Percentiles rank a stretch among this genome's conserved stretches.
These are phyloP conservation scores for Fagopyrum tataricum DNA, from an alignment of 148 eudicot species.

Conservation along the genomic window DNA sequence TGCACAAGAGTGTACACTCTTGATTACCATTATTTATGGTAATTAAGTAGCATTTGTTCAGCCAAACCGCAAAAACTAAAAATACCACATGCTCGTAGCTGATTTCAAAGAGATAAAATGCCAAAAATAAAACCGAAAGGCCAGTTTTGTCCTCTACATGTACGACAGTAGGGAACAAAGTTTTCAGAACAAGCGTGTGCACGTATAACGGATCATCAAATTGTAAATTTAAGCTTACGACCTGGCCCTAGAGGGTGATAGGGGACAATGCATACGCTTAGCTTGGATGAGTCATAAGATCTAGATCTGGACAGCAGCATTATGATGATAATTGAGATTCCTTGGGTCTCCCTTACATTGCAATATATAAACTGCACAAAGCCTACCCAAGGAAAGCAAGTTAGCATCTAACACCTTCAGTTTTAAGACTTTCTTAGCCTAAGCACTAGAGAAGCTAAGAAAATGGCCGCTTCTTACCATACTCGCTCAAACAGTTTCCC, in stretches of 20 bases:
- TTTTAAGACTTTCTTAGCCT: background rate
- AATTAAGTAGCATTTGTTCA: background rate
- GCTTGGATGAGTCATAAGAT: background rate
- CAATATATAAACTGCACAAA: conserved; percentile 3
- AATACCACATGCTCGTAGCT: background rate
- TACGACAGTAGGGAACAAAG: background rate
- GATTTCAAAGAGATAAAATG: background rate
- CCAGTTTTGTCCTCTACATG: background rate
- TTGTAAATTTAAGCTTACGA: background rate
- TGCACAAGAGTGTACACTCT: background rate
- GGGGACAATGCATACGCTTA: background rate
- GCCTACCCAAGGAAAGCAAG: background rate
- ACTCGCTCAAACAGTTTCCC: conserved; percentile 12
- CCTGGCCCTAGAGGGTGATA: background rate
- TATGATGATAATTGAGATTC: background rate
- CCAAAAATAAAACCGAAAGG: background rate
- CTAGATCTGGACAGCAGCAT: background rate
- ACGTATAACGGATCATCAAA: background rate
- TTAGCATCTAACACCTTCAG: background rate
- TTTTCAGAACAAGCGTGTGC: background rate
- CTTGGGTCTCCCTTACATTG: background rate
- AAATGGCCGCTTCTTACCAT: conserved; percentile 10
- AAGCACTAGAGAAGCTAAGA: background rate
- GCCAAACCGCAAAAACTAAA: conserved; percentile 6
- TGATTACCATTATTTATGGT: background rate